Percentiles rank a stretch among this genome's conserved stretches.
These are phyloP conservation scores for Clarireedia sp. DNA, from an alignment of 2,329 filamentous ascomycete species.

Conservation along the genomic window DNA sequence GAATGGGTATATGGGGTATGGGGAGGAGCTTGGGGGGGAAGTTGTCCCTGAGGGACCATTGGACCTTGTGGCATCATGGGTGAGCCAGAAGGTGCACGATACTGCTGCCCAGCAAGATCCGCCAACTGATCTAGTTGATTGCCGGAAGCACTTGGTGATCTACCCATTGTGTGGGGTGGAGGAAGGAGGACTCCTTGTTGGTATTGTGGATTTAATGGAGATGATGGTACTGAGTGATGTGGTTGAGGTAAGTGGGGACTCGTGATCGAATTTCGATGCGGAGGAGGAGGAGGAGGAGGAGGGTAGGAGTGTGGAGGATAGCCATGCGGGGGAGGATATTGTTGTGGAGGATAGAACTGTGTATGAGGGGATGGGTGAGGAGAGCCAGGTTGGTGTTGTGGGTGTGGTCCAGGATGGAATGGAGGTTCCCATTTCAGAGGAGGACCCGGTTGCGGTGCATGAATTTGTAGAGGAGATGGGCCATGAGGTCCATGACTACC, in stretches of 20 bases:
- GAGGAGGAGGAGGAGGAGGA: not conserved
- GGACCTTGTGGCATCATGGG: constrained; percentile 22
- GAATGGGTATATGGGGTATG: constrained; percentile 14
- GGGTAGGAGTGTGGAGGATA: constrained; percentile 14
- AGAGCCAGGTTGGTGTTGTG: constrained; percentile 5
- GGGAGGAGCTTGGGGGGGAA: not conserved
- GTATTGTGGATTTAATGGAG: constrained; percentile 22
- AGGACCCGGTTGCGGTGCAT: constrained; percentile 9
- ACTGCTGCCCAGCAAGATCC: constrained; percentile 28
- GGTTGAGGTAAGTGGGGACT: constrained; percentile 23
- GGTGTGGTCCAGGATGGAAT: constrained; percentile 15
- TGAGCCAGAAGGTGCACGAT: constrained; percentile 24
- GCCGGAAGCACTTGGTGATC: constrained; percentile 18
- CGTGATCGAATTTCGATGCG: constrained; percentile 20
- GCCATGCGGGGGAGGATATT: constrained; percentile 9
- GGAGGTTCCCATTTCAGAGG: constrained; percentile 24
- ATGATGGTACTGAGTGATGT: constrained; percentile 27
- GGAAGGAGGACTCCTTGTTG: constrained; percentile 21
- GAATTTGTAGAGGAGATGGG: constrained; percentile 24
- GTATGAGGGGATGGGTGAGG: constrained; percentile 10
- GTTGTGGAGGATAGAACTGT: constrained; percentile 8
- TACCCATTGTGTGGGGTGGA: constrained; percentile 18
- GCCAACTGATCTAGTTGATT: constrained; percentile 26
- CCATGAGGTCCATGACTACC: constrained; percentile 17
- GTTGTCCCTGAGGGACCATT: too few species aligned